Evolutionary conservation across 2,329 filamentous ascomycete genomes (phyloP).

Genomic region (Laburnicola sp.): DNA sequence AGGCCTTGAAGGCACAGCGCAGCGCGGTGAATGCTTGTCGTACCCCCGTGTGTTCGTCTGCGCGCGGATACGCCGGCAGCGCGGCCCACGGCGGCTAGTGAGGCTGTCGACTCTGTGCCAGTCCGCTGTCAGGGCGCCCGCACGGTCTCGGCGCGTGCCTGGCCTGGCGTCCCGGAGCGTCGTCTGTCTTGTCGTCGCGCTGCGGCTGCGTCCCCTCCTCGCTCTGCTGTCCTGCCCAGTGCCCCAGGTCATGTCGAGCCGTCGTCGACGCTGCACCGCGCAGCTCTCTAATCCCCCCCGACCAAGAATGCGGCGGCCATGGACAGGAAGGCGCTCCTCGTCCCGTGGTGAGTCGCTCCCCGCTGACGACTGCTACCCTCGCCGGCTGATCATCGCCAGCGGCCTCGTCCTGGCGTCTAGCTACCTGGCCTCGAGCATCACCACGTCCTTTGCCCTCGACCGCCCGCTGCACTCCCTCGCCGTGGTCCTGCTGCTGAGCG

Average conservation of each 20-base stretch:
- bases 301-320: constrained; percentile 39
- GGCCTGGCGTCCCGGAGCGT: neutral
- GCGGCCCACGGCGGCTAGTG: constrained; percentile 3
- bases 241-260: constrained; percentile 23
- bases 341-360: constrained; percentile 33
- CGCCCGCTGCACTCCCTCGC: constrained; percentile 41
- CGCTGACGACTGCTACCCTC: constrained; percentile 5
- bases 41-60: neutral
- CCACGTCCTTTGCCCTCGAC: constrained; percentile 42
- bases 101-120: neutral
- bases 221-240: constrained; percentile 1
- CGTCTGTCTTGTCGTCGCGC: constrained; percentile 3
- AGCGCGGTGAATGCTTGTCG: too few species aligned
- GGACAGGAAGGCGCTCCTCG: constrained; percentile 42
- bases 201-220: constrained; percentile 4
- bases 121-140: too few species aligned
- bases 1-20: too few species aligned
- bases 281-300: constrained; percentile 23
- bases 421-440: constrained; percentile 37
- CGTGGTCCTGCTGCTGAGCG: constrained; percentile 38
- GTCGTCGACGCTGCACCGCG: constrained; percentile 27
- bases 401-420: constrained; percentile 40
- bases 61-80: constrained; percentile 6
- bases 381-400: constrained; percentile 22
- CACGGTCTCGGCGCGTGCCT: too few species aligned